Conservation (phyloP, 495 filamentous ascomycete genomes). For the Paragyromitra xinjiangensis region DNA sequence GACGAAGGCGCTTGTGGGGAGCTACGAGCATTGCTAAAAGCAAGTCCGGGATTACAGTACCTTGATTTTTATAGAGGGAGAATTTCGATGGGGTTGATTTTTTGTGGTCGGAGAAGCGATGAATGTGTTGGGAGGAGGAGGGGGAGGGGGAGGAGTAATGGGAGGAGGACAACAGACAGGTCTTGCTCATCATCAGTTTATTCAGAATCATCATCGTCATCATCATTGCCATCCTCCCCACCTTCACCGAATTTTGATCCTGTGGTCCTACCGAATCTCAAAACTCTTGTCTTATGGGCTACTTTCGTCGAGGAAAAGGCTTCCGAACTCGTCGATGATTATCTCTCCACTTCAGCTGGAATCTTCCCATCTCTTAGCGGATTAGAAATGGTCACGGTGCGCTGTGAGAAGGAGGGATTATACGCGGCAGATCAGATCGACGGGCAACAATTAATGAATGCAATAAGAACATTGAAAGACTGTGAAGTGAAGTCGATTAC, state of each 20-base stretch:
- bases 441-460: slow-evolving; percentile 29
- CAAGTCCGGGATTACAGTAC: slow-evolving; percentile 39
- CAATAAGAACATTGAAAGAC: slow-evolving; percentile 38
- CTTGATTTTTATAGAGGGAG: slow-evolving; percentile 52
- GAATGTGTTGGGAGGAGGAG: slow-evolving; percentile 7
- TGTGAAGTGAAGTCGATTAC: slow-evolving; percentile 48
- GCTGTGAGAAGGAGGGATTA: slow-evolving; percentile 40
- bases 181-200: slow-evolving; percentile 5
- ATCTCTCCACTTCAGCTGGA: slow-evolving; percentile 44
- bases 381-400: slow-evolving; percentile 45
- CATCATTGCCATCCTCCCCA: background rate
- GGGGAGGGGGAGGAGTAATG: background rate
- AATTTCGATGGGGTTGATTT: slow-evolving; percentile 52
- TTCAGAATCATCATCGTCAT: slow-evolving; percentile 25
- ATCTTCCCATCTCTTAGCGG: slow-evolving; percentile 42
- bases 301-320: slow-evolving; percentile 51
- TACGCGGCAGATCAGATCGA: slow-evolving; percentile 41
- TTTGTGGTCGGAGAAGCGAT: slow-evolving; percentile 30
- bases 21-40: slow-evolving; percentile 39
- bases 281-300: slow-evolving; percentile 47
- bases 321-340: slow-evolving; percentile 32
- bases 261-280: slow-evolving; percentile 43
- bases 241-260: slow-evolving; percentile 3
- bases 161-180: background rate
- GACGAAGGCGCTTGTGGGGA: slow-evolving; percentile 48